Percentiles rank a stretch among this genome's conserved stretches.
phyloP scores from a whole-genome alignment of 768 basidiomycete genomes.

The Tulasnella calospora region DNA sequence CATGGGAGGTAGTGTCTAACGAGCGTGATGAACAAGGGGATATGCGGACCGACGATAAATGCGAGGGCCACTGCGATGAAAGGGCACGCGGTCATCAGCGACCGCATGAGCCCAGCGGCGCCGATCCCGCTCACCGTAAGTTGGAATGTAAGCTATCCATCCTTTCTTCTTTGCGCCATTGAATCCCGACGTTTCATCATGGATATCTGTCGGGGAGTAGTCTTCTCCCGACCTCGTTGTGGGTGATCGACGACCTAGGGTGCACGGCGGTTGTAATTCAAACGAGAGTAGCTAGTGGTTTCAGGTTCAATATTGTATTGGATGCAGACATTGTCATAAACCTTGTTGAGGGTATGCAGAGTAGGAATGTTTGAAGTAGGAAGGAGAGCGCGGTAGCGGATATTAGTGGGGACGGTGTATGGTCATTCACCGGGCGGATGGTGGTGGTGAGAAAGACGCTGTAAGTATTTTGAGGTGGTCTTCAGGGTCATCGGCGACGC shows the following conservation, averaged over 20 bases:
- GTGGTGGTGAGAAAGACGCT: background rate
- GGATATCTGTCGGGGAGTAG: background rate
- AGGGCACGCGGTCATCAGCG: background rate
- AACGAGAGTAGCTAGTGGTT: conserved; percentile 20
- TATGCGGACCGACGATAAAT: conserved; percentile 15
- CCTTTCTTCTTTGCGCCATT: background rate
- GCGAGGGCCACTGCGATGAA: background rate
- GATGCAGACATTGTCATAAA: background rate
- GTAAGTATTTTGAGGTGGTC: background rate
- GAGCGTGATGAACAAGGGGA: conserved; percentile 17
- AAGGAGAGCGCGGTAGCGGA: background rate
- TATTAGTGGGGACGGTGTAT: background rate
- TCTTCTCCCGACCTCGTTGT: background rate
- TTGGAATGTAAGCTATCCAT: too few species aligned
- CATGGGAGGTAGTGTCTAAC: conserved; percentile 34
- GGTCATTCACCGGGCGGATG: background rate
- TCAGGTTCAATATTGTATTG: background rate
- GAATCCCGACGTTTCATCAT: background rate
- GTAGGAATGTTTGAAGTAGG: background rate
- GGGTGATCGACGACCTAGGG: background rate
- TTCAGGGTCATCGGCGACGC: background rate
- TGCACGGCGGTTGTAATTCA: conserved; percentile 14
- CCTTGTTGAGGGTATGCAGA: background rate
- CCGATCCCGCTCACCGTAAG: background rate
- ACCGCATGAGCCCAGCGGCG: too few species aligned